Evolutionary conservation across 495 filamentous ascomycete species (phyloP).

Genomic region (Penicillium pancosmium): DNA sequence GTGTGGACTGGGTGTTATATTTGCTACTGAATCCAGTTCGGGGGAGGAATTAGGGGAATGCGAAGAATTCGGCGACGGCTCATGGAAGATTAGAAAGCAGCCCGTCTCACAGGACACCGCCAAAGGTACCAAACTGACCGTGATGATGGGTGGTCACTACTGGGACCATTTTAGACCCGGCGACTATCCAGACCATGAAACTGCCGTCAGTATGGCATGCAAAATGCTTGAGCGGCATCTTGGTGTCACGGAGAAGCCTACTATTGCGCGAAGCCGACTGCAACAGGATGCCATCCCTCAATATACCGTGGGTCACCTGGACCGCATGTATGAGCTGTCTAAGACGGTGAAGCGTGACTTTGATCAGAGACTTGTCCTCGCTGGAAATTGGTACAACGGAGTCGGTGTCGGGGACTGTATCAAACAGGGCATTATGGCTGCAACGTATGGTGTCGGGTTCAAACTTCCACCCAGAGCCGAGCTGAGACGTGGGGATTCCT

Average conservation of each 20-base stretch:
- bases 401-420: constrained; percentile 71
- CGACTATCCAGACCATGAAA: constrained; percentile 59
- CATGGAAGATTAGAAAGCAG: neutral
- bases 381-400: constrained; percentile 73
- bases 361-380: constrained; percentile 67
- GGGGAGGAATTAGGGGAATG: constrained; percentile 1
- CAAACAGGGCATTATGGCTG: constrained; percentile 42
- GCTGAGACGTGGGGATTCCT: constrained; percentile 4
- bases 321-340: constrained; percentile 62
- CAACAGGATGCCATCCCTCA: constrained; percentile 87
- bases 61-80: neutral
- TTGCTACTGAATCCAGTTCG: constrained; percentile 70
- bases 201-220: constrained; percentile 68
- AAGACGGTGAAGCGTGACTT: constrained; percentile 58
- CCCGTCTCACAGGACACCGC: constrained; percentile 51
- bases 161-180: constrained; percentile 67
- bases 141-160: constrained; percentile 94
- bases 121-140: constrained; percentile 82
- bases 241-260: constrained; percentile 61
- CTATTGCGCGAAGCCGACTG: constrained; percentile 58
- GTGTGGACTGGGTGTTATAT: constrained; percentile 83
- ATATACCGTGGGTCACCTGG: constrained; percentile 75
- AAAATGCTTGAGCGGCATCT: constrained; percentile 73
- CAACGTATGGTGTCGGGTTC: constrained; percentile 36
- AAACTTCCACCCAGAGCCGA: neutral